phyloP scores from a whole-genome alignment of 2,329 filamentous ascomycete genomes.

The Sporothrix pseudoabietina region DNA sequence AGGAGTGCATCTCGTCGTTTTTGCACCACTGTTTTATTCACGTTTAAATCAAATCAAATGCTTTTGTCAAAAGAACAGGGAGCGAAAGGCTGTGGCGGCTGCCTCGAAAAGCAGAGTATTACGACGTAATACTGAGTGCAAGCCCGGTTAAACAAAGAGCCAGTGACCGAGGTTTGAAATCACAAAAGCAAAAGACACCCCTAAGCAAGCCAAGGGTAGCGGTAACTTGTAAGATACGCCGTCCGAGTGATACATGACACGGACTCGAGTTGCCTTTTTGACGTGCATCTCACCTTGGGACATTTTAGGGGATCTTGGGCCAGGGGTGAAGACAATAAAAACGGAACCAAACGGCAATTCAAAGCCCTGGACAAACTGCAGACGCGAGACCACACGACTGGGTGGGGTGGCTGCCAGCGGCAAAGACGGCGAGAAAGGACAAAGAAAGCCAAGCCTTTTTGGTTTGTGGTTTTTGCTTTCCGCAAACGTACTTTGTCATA shows the following conservation, averaged over 20 bases:
- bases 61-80: neutral
- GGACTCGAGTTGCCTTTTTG: slow-evolving; percentile 3
- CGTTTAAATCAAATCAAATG: neutral
- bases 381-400: neutral
- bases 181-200: neutral
- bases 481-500: neutral
- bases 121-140: too few species aligned
- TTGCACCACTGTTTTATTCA: neutral
- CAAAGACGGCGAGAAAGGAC: neutral
- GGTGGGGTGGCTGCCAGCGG: neutral
- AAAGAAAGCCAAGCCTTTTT: neutral
- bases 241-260: slow-evolving; percentile 11
- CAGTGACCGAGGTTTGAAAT: slow-evolving; percentile 18
- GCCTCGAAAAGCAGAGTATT: neutral
- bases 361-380: neutral
- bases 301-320: neutral
- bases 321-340: neutral
- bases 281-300: neutral
- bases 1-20: neutral
- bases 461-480: neutral
- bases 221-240: neutral
- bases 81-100: slow-evolving; percentile 10
- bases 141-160: neutral
- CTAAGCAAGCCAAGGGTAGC: neutral
- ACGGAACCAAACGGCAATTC: neutral